phyloP scores from a whole-genome alignment of 1,139 yeast genomes.

The Yamadazyma diospyri region DNA sequence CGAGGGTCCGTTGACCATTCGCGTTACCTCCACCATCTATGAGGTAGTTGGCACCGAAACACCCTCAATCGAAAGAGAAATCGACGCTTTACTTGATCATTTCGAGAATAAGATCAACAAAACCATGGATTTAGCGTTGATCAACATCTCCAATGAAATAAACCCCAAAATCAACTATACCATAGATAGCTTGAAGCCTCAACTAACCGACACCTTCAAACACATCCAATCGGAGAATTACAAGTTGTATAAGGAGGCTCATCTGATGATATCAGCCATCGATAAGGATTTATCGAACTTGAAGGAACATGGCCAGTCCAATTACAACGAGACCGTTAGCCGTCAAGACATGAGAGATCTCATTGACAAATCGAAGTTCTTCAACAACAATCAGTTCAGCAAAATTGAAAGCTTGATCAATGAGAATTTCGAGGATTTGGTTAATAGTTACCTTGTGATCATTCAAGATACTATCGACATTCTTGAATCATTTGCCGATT shows the following conservation, averaged over 20 bases:
- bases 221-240: slow-evolving; percentile 41
- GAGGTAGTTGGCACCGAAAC: slow-evolving; percentile 13
- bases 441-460: slow-evolving; percentile 37
- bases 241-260: slow-evolving; percentile 42
- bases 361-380: slow-evolving; percentile 37
- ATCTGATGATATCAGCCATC: slow-evolving; percentile 44
- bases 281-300: slow-evolving; percentile 47
- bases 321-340: slow-evolving; percentile 35
- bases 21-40: slow-evolving; percentile 29
- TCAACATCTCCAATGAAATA: slow-evolving; percentile 40
- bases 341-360: slow-evolving; percentile 58
- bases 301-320: slow-evolving; percentile 31
- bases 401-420: slow-evolving; percentile 34
- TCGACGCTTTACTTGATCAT: slow-evolving; percentile 20
- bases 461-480: slow-evolving; percentile 60
- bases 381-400: slow-evolving; percentile 30
- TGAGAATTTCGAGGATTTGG: slow-evolving; percentile 27
- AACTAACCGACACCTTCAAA: slow-evolving; percentile 39
- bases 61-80: slow-evolving; percentile 15
- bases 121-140: slow-evolving; percentile 41
- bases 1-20: slow-evolving; percentile 22
- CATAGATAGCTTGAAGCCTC: slow-evolving; percentile 31
- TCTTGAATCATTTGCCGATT: slow-evolving; percentile 70
- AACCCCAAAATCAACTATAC: slow-evolving; percentile 30
- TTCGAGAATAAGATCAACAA: slow-evolving; percentile 38